Base-by-base conservation (phyloP, 2,329 filamentous ascomycete species). In the Penicillium frequentans region DNA sequence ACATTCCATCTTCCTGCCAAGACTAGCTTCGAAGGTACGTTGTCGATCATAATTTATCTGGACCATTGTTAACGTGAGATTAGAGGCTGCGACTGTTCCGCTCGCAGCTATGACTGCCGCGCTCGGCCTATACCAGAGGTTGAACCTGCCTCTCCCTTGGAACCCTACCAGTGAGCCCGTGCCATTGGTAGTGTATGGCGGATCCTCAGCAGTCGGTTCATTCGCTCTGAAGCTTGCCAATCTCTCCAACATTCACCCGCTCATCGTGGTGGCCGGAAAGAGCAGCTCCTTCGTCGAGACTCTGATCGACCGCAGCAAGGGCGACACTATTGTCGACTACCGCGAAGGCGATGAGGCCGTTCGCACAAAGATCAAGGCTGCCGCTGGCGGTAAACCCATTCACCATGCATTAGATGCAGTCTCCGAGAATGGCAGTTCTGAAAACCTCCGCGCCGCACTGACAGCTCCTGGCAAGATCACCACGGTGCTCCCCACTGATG, bases 301-400 rank as follows among this genome's bases (percentile, higher is more conserved):
- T 0, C 71, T 86, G 31, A 78, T 87, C 54, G 81, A 85, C 64
- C 68, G 69, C 10, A 70, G 68, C 51, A 83, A 82, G 64, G 84
- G 85, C 39, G 85, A 88, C 64, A 72, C 75, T 0, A 73, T 88
- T 23, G 68, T 88, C 56, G 85, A 88, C 73, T 87, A 88, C 70
- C 82, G 86, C 26, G 67, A 75, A 0, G 85, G 85, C 10, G 77
- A 83, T 53, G 81, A 82, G 0, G 77, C 78, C 2, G 75, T 86
- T 6, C 73, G 85, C 14, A 78, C 77, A 2, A 72, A 80, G 14
- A 70, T 77, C 44, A 71, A 71, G 9, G 62, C 64, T 1, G 64
- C 62, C 1, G 58, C 64, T 6, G 76, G 76, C 2, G 63, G 73
- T 13, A 77, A 78, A 58, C 62, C 60, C 1, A 56, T 85, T 16